phyloP scores from a whole-genome alignment of 2,329 filamentous ascomycete genomes.

The Penicillium concentricum region DNA sequence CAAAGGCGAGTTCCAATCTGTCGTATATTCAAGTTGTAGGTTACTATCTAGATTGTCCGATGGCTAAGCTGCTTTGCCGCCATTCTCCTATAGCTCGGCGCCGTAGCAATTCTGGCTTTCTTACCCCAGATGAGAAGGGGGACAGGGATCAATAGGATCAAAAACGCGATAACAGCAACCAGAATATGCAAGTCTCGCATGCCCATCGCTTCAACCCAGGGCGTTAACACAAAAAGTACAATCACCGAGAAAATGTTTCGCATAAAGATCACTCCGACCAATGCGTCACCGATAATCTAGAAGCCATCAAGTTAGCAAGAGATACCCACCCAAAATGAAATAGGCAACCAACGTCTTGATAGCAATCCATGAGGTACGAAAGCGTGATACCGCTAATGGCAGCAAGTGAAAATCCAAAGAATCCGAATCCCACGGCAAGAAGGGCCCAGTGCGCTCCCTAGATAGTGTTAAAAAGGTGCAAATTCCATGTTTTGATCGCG shows the following conservation, averaged over 20 bases:
- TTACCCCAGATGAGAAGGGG: constrained; percentile 28
- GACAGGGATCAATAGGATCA: constrained; percentile 17
- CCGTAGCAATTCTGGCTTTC: constrained; percentile 18
- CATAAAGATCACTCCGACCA: constrained; percentile 47
- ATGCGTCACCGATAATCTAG: constrained; percentile 48
- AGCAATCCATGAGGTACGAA: constrained; percentile 32
- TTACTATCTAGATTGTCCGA: constrained; percentile 9
- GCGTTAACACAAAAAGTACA: constrained; percentile 47
- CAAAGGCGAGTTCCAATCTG: background rate
- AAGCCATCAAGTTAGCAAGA: background rate
- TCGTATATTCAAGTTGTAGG: background rate
- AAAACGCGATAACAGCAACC: constrained; percentile 14
- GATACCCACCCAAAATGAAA: background rate
- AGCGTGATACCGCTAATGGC: constrained; percentile 24
- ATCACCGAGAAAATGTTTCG: constrained; percentile 46
- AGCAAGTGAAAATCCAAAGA: constrained; percentile 19
- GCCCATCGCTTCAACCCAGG: constrained; percentile 36
- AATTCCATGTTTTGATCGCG: background rate
- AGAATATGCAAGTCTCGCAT: constrained; percentile 24
- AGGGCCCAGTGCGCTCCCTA: constrained; percentile 29
- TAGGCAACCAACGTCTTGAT: constrained; percentile 26
- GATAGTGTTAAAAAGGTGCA: background rate
- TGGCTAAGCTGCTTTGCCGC: constrained; percentile 18
- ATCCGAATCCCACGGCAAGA: constrained; percentile 28
- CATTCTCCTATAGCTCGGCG: constrained; percentile 18